Evolutionary conservation across 805 yeast species (phyloP).

Genomic region (Yarrowia bubula): DNA sequence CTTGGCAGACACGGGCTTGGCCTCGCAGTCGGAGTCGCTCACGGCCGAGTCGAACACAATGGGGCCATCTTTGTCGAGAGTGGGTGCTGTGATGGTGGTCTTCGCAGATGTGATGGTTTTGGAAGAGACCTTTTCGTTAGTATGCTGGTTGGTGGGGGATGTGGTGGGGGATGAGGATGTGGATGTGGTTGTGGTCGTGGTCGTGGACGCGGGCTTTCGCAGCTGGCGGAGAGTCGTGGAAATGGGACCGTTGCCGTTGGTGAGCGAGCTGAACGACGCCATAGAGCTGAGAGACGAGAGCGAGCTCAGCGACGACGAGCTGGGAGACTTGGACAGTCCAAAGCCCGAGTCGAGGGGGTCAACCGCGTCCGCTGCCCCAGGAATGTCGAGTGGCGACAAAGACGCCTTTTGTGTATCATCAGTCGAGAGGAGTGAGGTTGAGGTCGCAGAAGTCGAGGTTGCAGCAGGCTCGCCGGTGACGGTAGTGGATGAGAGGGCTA

Average conservation of each 20-base stretch:
- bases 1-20: background rate
- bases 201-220: background rate
- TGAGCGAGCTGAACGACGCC: background rate
- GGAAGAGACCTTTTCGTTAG: slow-evolving; percentile 20
- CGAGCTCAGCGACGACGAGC: background rate
- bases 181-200: background rate
- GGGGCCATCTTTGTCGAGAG: background rate
- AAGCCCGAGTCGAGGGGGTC: background rate
- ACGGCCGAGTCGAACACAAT: slow-evolving; percentile 2
- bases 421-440: background rate
- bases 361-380: background rate
- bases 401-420: background rate
- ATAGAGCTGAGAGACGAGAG: slow-evolving; percentile 1
- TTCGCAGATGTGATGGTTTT: background rate
- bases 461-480: background rate
- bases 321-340: slow-evolving; percentile 6
- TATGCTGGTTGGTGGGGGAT: slow-evolving; percentile 25
- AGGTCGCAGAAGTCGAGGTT: background rate
- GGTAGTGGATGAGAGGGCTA: slow-evolving; percentile 10
- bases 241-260: slow-evolving; percentile 2
- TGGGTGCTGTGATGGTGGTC: slow-evolving; percentile 4
- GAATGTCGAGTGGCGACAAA: background rate
- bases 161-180: background rate
- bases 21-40: slow-evolving; percentile 9
- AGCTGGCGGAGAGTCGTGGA: slow-evolving; percentile 2